phyloP scores from a whole-genome alignment of 2,329 filamentous ascomycete species.

The Mycogone perniciosa region DNA sequence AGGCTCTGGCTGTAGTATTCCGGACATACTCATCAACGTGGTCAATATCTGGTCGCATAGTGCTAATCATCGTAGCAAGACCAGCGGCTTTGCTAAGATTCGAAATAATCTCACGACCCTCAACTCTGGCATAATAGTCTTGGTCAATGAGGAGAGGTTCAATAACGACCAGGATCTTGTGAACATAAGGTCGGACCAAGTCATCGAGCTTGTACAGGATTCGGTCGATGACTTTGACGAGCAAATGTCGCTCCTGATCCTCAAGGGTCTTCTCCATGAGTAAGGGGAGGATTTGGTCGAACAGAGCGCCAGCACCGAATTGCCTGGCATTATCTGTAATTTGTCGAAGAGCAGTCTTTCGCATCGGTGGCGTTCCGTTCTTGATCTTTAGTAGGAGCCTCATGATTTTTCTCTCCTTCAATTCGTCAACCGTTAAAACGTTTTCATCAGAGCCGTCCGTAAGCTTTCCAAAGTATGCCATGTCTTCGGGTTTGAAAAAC shows the following conservation, averaged over 20 bases:
- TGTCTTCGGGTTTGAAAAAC: slow-evolving; percentile 98
- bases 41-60: slow-evolving; percentile 97
- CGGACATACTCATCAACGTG: slow-evolving; percentile 97
- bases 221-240: slow-evolving; percentile 98
- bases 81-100: slow-evolving; percentile 96
- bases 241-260: slow-evolving; percentile 93
- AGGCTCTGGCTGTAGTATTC: slow-evolving; percentile 94
- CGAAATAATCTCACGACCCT: slow-evolving; percentile 97
- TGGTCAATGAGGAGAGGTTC: slow-evolving; percentile 98
- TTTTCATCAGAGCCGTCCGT: slow-evolving; percentile 93
- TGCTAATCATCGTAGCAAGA: slow-evolving; percentile 97
- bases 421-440: slow-evolving; percentile 81
- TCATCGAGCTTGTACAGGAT: slow-evolving; percentile 98
- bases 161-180: slow-evolving; percentile 98
- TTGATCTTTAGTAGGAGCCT: slow-evolving; percentile 93
- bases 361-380: slow-evolving; percentile 97
- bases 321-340: slow-evolving; percentile 95
- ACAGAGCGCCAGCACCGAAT: slow-evolving; percentile 88
- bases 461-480: slow-evolving; percentile 97
- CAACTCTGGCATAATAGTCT: slow-evolving; percentile 97
- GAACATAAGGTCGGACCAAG: slow-evolving; percentile 88
- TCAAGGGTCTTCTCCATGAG: slow-evolving; percentile 98
- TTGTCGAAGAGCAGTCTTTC: slow-evolving; percentile 94
- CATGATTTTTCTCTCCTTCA: slow-evolving; percentile 99
- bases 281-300: slow-evolving; percentile 93